These are phyloP conservation scores for Colletotrichum eleusines DNA, from an alignment of 2,329 filamentous ascomycete species.

Conservation along the genomic window DNA sequence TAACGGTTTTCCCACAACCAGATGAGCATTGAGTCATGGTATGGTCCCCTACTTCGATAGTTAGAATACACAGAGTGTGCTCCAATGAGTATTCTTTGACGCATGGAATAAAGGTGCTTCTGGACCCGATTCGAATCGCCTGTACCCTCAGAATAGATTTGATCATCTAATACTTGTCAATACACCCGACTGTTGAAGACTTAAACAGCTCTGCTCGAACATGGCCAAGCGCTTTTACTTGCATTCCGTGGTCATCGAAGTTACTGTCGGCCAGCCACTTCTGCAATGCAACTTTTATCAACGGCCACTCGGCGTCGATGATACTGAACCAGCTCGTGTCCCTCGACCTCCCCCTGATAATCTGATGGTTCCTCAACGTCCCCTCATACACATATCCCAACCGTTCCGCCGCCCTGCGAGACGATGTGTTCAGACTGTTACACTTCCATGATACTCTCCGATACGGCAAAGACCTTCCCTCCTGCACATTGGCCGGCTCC, in stretches of 20 bases:
- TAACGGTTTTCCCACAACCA: too few relatives aligned
- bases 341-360: neutral
- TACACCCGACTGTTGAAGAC: neutral
- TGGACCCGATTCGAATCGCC: too few relatives aligned
- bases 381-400: neutral
- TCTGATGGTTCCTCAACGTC: neutral
- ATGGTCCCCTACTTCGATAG: neutral
- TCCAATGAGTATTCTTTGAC: neutral
- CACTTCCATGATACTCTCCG: slow-evolving; percentile 11
- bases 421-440: neutral
- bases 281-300: neutral
- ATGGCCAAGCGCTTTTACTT: neutral
- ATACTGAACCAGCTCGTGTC: slow-evolving; percentile 7
- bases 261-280: neutral
- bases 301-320: neutral
- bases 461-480: neutral
- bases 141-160: neutral
- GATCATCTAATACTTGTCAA: neutral
- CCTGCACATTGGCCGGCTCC: neutral
- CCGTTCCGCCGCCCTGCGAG: neutral
- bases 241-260: neutral
- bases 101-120: too few relatives aligned
- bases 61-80: neutral
- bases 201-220: neutral
- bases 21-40: neutral